phyloP scores from a whole-genome alignment of 2,329 filamentous ascomycete species.

The Aureobasidium subglaciale region DNA sequence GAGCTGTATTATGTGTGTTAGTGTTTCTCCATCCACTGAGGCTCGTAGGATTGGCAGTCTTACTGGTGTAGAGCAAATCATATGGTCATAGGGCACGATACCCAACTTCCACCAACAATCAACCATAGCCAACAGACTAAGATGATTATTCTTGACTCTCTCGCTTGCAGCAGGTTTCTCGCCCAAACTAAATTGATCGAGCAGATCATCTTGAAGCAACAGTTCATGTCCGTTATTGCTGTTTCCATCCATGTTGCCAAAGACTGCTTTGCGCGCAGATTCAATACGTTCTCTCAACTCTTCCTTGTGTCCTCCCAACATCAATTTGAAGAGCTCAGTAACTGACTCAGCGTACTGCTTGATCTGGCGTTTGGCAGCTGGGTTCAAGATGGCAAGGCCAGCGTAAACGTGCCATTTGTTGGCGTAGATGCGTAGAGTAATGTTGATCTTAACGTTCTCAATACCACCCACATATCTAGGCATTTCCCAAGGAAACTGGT shows the following conservation, averaged over 20 bases:
- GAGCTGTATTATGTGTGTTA: conserved; percentile 45
- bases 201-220: conserved; percentile 68
- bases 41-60: conserved; percentile 27
- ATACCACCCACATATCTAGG: conserved; percentile 94
- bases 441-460: conserved; percentile 98
- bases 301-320: conserved; percentile 75
- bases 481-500: conserved; percentile 94
- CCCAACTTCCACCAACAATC: conserved; percentile 94
- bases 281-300: conserved; percentile 71
- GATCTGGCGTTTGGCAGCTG: conserved; percentile 85
- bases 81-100: conserved; percentile 97
- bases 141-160: conserved; percentile 80
- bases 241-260: conserved; percentile 34
- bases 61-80: conserved; percentile 94
- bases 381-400: conserved; percentile 92
- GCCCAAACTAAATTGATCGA: conserved; percentile 83
- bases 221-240: conserved; percentile 56
- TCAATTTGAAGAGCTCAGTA: conserved; percentile 91
- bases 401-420: conserved; percentile 99
- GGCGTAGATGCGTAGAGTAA: conserved; percentile 92
- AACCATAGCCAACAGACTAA: conserved; percentile 90
- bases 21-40: neutral
- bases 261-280: conserved; percentile 69
- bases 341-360: conserved; percentile 87
- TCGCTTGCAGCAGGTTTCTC: conserved; percentile 55